Percentiles rank a stretch among this genome's conserved stretches.
Evolutionary conservation across 2,329 filamentous ascomycete genomes (phyloP).

Genomic region (Phialocephala sp.): DNA sequence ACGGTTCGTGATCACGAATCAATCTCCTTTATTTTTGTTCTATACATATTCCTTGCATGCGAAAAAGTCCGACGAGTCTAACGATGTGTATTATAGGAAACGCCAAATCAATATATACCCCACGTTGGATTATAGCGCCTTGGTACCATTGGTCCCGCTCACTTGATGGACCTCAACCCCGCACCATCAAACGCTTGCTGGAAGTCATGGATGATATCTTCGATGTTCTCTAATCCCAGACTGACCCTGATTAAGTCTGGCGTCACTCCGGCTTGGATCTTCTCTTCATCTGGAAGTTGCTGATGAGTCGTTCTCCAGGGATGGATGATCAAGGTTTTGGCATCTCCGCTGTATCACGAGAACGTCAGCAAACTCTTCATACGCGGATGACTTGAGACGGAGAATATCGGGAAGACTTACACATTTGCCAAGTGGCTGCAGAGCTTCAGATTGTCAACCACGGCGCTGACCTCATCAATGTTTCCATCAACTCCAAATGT

Average conservation of each 20-base stretch:
- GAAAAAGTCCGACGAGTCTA: not conserved
- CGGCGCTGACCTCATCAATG: conserved; percentile 60
- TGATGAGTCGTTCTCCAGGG: conserved; percentile 73
- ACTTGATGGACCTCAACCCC: conserved; percentile 15
- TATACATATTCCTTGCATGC: conserved; percentile 1
- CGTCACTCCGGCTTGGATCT: conserved; percentile 64
- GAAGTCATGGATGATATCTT: conserved; percentile 72
- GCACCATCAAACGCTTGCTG: conserved; percentile 31
- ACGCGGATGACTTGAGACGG: not conserved
- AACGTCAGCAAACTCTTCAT: conserved; percentile 2
- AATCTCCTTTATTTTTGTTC: not conserved
- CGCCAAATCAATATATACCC: not conserved
- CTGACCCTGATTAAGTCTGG: conserved; percentile 46
- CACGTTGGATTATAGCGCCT: not conserved
- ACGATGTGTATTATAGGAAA: not conserved
- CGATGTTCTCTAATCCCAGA: conserved; percentile 71
- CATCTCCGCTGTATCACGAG: conserved; percentile 51
- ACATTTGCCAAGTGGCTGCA: conserved; percentile 69
- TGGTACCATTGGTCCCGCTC: not conserved
- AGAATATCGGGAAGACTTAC: not conserved
- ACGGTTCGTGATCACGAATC: not conserved
- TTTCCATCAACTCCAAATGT: conserved; percentile 73
- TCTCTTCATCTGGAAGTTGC: conserved; percentile 67
- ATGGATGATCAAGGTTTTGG: conserved; percentile 67
- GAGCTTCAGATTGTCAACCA: conserved; percentile 8